Conservation (phyloP, 2,329 filamentous ascomycete species). For the Fusarium sp. region DNA sequence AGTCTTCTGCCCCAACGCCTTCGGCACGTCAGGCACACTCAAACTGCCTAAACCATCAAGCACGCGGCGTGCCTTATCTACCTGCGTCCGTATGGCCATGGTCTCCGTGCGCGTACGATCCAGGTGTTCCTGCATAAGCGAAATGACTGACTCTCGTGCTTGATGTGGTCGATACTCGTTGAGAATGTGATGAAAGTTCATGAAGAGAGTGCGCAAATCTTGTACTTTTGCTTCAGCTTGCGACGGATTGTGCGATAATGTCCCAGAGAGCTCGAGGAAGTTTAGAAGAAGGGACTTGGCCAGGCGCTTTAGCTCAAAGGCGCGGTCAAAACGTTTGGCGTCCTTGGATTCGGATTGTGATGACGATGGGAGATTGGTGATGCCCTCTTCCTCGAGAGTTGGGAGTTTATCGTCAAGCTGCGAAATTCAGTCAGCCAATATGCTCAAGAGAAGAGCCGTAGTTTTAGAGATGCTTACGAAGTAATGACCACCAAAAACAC, state of each 20-base stretch:
- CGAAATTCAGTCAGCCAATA: neutral
- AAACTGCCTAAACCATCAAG: slow-evolving; percentile 74
- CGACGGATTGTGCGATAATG: slow-evolving; percentile 43
- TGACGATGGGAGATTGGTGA: slow-evolving; percentile 70
- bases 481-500: slow-evolving; percentile 77
- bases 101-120: slow-evolving; percentile 80
- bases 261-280: slow-evolving; percentile 84
- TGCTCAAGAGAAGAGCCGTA: neutral
- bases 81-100: slow-evolving; percentile 71
- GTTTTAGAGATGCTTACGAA: slow-evolving; percentile 51
- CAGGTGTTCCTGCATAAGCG: slow-evolving; percentile 87
- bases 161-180: slow-evolving; percentile 97
- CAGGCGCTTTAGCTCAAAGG: slow-evolving; percentile 78
- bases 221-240: slow-evolving; percentile 77
- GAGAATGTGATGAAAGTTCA: slow-evolving; percentile 92
- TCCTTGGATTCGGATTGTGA: slow-evolving; percentile 57
- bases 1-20: slow-evolving; percentile 19
- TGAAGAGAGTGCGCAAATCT: slow-evolving; percentile 83
- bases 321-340: slow-evolving; percentile 69
- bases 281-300: slow-evolving; percentile 88
- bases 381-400: slow-evolving; percentile 75
- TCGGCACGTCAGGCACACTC: slow-evolving; percentile 47
- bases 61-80: slow-evolving; percentile 77
- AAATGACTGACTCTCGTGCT: slow-evolving; percentile 85
- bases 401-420: slow-evolving; percentile 71